Conservation (phyloP, 257 asterid genomes). For the Ilex aquifolium region DNA sequence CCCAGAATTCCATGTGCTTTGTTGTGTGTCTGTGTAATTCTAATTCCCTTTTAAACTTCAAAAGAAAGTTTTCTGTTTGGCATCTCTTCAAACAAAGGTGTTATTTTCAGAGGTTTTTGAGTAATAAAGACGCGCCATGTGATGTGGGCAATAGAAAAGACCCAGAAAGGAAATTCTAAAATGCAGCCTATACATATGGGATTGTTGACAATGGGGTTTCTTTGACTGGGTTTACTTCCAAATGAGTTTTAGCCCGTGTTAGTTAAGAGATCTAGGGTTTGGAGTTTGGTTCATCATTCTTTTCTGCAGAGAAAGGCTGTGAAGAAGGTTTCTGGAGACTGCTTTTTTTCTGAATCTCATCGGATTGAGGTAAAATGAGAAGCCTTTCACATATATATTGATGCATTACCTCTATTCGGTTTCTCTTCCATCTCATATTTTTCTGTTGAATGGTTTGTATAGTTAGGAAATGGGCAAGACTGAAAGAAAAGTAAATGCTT, state of each 20-base stretch:
- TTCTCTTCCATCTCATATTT: not conserved
- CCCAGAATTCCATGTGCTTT: slow-evolving; percentile 29
- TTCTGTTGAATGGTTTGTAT: not conserved
- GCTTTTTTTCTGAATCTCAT: slow-evolving; percentile 6
- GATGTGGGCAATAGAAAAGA: not conserved
- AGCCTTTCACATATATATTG: not conserved
- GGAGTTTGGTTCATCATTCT: slow-evolving; percentile 4
- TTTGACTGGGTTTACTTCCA: slow-evolving; percentile 8
- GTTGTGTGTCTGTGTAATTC: slow-evolving; percentile 2
- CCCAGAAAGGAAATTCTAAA: not conserved
- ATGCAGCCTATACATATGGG: not conserved
- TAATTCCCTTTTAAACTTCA: slow-evolving; percentile 21
- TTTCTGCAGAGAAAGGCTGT: not conserved
- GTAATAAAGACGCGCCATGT: not conserved
- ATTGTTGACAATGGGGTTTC: slow-evolving; percentile 11
- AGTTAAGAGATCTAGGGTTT: slow-evolving; percentile 26
- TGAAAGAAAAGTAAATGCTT: no score
- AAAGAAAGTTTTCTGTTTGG: slow-evolving; percentile 12
- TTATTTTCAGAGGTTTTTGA: slow-evolving; percentile 5
- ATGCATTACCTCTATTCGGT: not conserved
- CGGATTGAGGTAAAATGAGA: slow-evolving; percentile 26
- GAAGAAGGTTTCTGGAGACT: not conserved
- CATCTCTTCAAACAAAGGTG: slow-evolving; percentile 6
- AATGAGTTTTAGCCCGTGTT: slow-evolving; percentile 1
- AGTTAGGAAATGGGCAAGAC: not conserved